phyloP scores from a whole-genome alignment of 1,284 basidiomycete species.

The Termitomyces sp. region DNA sequence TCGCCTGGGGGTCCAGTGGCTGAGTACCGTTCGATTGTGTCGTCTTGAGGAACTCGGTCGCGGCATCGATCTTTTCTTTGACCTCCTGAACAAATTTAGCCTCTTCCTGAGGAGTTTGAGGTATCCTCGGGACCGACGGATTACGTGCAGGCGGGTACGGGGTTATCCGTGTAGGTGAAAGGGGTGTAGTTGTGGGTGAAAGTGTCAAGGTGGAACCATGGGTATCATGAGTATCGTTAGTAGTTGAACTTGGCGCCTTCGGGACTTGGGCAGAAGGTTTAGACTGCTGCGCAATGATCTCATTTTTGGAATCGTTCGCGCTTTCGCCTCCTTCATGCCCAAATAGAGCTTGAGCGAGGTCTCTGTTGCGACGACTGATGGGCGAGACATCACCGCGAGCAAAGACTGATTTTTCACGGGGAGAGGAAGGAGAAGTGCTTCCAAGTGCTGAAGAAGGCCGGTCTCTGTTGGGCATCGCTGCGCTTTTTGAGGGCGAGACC shows the following conservation, averaged over 20 bases:
- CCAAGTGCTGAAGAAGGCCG: slow-evolving; percentile 31
- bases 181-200: background rate
- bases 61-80: slow-evolving; percentile 65
- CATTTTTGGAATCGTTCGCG: slow-evolving; percentile 15
- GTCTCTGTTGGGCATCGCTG: slow-evolving; percentile 33
- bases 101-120: slow-evolving; percentile 39
- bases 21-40: slow-evolving; percentile 41
- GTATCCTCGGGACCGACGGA: slow-evolving; percentile 36
- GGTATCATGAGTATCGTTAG: slow-evolving; percentile 14
- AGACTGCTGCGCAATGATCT: slow-evolving; percentile 10
- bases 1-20: slow-evolving; percentile 32
- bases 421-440: slow-evolving; percentile 13
- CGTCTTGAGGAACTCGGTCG: slow-evolving; percentile 64
- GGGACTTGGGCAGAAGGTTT: slow-evolving; percentile 3
- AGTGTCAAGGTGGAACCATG: slow-evolving; percentile 11
- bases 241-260: slow-evolving; percentile 4
- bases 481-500: slow-evolving; percentile 28
- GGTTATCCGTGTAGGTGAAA: slow-evolving; percentile 20
- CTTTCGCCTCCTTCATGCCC: slow-evolving; percentile 44
- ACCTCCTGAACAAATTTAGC: slow-evolving; percentile 58
- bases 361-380: slow-evolving; percentile 57
- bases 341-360: slow-evolving; percentile 70
- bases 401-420: slow-evolving; percentile 17
- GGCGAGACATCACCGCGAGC: slow-evolving; percentile 40
- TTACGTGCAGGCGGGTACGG: slow-evolving; percentile 34